phyloP scores from a whole-genome alignment of 352 stramenopile species.

The Elongisporangium anandrum region DNA sequence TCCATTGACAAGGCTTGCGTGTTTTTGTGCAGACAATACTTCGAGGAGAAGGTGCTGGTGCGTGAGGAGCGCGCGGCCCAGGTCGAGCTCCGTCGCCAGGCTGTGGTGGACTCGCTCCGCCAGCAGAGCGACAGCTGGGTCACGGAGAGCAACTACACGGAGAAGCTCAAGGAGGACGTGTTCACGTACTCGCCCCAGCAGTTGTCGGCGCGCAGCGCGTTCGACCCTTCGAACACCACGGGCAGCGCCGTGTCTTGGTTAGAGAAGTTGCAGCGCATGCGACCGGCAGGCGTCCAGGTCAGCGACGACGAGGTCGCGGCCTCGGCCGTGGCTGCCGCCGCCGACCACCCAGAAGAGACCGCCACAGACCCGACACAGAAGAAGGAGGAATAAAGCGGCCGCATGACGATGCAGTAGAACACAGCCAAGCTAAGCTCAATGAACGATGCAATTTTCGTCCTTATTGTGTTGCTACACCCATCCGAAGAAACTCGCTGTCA shows the following conservation, averaged over 20 bases:
- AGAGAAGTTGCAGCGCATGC: conserved; percentile 87
- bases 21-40: conserved; percentile 39
- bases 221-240: conserved; percentile 60
- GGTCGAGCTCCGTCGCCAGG: conserved; percentile 62
- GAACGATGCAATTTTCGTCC: background rate
- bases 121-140: conserved; percentile 71
- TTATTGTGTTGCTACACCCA: conserved; percentile 14
- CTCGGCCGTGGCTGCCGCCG: conserved; percentile 17
- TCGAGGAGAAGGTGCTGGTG: conserved; percentile 77
- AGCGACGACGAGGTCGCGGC: conserved; percentile 23
- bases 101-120: conserved; percentile 53
- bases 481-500: conserved; percentile 28
- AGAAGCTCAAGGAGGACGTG: conserved; percentile 82
- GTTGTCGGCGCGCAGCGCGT: conserved; percentile 56
- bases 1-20: background rate
- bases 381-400: background rate
- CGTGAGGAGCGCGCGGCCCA: conserved; percentile 54
- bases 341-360: conserved; percentile 14
- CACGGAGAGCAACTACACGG: conserved; percentile 58
- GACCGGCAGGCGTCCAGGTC: conserved; percentile 49
- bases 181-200: conserved; percentile 83
- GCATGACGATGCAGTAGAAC: background rate
- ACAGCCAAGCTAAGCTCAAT: background rate
- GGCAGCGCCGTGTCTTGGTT: conserved; percentile 80
- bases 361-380: background rate